These are phyloP conservation scores for Elongisporangium prolatum DNA, from an alignment of 352 stramenopile genomes.

Conservation along the genomic window DNA sequence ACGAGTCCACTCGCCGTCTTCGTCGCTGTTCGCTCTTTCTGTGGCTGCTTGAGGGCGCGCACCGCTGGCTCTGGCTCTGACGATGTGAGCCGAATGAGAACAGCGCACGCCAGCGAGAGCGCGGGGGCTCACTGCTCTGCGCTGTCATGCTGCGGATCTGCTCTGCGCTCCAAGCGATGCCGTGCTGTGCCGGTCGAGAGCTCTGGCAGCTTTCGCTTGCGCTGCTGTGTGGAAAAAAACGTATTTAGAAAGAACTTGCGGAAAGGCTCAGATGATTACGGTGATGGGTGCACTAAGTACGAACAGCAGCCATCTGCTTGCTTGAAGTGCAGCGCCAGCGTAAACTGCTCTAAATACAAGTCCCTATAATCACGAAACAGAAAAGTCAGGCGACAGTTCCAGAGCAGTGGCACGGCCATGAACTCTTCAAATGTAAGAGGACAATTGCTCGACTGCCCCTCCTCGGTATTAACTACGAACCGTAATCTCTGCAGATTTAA, in stretches of 20 bases:
- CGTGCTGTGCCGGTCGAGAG: neutral
- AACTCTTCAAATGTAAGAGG: no score
- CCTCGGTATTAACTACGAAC: no score
- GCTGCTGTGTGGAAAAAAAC: neutral
- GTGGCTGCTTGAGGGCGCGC: neutral
- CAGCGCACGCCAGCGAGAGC: neutral
- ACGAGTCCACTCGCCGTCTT: constrained; percentile 41
- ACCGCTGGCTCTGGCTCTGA: neutral
- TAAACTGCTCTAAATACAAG: neutral
- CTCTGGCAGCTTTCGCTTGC: neutral
- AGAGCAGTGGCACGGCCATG: no score
- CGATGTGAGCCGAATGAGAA: neutral
- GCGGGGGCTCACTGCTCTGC: neutral
- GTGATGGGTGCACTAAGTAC: neutral
- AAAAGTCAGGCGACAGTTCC: no score
- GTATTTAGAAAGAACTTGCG: neutral
- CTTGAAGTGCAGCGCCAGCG: neutral
- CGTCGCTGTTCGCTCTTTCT: constrained; percentile 12
- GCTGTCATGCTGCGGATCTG: neutral
- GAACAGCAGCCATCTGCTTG: neutral
- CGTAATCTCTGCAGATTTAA: no score
- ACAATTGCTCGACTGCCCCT: no score
- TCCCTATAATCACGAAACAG: no score
- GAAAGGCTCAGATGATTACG: neutral
- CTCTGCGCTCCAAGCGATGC: neutral